Evolutionary conservation across 352 stramenopile genomes (phyloP).

Genomic region (Phytophthora cactorum): DNA sequence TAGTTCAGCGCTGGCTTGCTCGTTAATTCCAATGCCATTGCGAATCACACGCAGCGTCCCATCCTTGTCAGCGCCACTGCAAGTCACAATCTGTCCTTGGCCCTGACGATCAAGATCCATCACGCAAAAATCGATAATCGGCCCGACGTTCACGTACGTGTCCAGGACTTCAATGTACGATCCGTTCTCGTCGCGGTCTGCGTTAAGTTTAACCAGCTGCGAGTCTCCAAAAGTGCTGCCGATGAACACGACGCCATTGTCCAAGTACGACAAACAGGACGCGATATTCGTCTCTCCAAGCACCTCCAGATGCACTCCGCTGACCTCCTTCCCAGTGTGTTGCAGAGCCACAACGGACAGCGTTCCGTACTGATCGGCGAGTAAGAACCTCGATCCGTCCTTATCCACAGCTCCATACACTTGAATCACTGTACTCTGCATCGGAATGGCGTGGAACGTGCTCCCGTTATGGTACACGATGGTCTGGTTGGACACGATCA

Average conservation of each 20-base stretch:
- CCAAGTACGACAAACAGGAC: conserved; percentile 93
- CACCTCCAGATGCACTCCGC: conserved; percentile 91
- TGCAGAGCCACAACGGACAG: conserved; percentile 91
- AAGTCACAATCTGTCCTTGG: conserved; percentile 97
- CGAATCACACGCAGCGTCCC: conserved; percentile 97
- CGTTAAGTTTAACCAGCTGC: conserved; percentile 94
- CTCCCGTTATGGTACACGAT: conserved; percentile 92
- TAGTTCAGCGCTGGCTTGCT: conserved; percentile 95
- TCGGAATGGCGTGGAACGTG: conserved; percentile 92
- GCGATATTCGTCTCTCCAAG: conserved; percentile 94
- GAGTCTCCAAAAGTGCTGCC: conserved; percentile 95
- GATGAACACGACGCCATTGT: conserved; percentile 96
- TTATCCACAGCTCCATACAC: conserved; percentile 90
- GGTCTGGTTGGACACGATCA: conserved; percentile 93
- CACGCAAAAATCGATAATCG: conserved; percentile 99
- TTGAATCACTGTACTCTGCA: conserved; percentile 91
- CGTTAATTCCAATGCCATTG: conserved; percentile 99
- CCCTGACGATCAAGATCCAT: conserved; percentile 94
- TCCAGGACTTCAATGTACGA: conserved; percentile 95
- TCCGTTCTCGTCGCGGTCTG: conserved; percentile 72
- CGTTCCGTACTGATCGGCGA: conserved; percentile 91
- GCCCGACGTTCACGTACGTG: conserved; percentile 97
- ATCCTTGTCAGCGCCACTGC: conserved; percentile 95
- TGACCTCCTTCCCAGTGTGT: conserved; percentile 74
- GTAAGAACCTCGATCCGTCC: conserved; percentile 88